A percentile compares a stretch with the other conserved stretches of the same genome.
phyloP scores from a whole-genome alignment of 2,329 filamentous ascomycete genomes.

The Emydomyces testavorans region DNA sequence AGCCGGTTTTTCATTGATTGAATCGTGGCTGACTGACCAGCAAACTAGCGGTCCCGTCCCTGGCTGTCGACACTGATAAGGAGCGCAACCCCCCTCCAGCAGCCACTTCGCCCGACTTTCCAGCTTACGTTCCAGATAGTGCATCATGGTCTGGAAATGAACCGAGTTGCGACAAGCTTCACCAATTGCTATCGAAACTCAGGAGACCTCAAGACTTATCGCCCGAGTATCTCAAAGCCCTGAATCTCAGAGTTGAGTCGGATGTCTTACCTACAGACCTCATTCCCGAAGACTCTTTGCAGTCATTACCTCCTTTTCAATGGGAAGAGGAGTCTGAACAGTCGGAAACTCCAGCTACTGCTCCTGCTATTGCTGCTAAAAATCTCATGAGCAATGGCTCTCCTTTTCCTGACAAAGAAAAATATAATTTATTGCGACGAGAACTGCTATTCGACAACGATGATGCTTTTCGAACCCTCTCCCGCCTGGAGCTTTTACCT shows the following conservation, averaged over 20 bases:
- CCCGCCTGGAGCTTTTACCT: conserved; percentile 36
- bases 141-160: conserved; percentile 26
- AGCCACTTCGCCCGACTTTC: conserved; percentile 44
- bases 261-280: conserved; percentile 30
- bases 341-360: conserved; percentile 22
- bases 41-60: conserved; percentile 21
- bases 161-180: conserved; percentile 29
- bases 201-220: conserved; percentile 34
- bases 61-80: conserved; percentile 28
- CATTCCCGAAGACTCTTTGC: conserved; percentile 26
- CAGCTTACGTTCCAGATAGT: conserved; percentile 34
- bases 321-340: conserved; percentile 24
- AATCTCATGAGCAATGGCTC: conserved; percentile 39
- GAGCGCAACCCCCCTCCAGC: conserved; percentile 40
- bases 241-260: conserved; percentile 33
- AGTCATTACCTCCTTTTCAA: conserved; percentile 29
- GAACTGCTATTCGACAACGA: conserved; percentile 47
- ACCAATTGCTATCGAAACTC: conserved; percentile 36
- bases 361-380: conserved; percentile 18
- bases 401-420: conserved; percentile 37
- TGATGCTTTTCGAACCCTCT: conserved; percentile 46
- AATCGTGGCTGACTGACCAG: conserved; percentile 7
- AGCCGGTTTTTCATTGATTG: neutral
- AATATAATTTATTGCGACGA: conserved; percentile 38
- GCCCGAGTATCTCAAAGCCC: conserved; percentile 28